Evolutionary conservation across 441 rosid species (phyloP), one percentile per base, ranked within the genome.

Genomic region (Breynia disticha): DNA sequence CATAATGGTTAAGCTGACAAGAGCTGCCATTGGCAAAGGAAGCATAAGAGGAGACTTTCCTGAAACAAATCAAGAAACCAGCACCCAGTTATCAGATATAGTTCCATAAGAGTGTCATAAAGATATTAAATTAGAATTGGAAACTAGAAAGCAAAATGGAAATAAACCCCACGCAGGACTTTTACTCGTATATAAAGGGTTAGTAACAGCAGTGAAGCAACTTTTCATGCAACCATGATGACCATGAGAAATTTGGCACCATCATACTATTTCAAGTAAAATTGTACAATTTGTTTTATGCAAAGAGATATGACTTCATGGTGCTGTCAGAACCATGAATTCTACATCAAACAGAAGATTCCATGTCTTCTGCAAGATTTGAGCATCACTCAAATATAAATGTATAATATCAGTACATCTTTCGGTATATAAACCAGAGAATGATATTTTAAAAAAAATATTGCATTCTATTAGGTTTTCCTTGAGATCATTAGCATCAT

Each of bases 1-100:
- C 57, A 84, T 83, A 46, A 83, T 78, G 54, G 86, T 83, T 64
- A 83, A 70, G 74, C 90, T 78, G 54, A 83, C 86, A 63, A 83
- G 72, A 64, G 81, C 82, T 47, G 90, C 90, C 62, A 83, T 63
- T 20, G 90, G 90, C 48, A 83, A 70, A 4, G 90, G 84, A 67
- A 83, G 90, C 71, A 55, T 69, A 16, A 60, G 16, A 18, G 69
- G 56, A 11, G 67, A 60, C 46, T n/a, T 43, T 47, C 71, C 81
- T 76, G 69, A 66, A 60, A 61, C 10, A 67, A 60, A 18, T 32
- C 17, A 59, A 16, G 47, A 16, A 15, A 48, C 24, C 11, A 41
- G 11, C 42, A 54, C 47, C 20, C 21, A 48, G 16, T 19, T 13
- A 53, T 38, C 11, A 44, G 15, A 60, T 19, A 19, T 11, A 44